phyloP scores from a whole-genome alignment of 768 basidiomycete species.

The Pleurotus salmoneostramineus region DNA sequence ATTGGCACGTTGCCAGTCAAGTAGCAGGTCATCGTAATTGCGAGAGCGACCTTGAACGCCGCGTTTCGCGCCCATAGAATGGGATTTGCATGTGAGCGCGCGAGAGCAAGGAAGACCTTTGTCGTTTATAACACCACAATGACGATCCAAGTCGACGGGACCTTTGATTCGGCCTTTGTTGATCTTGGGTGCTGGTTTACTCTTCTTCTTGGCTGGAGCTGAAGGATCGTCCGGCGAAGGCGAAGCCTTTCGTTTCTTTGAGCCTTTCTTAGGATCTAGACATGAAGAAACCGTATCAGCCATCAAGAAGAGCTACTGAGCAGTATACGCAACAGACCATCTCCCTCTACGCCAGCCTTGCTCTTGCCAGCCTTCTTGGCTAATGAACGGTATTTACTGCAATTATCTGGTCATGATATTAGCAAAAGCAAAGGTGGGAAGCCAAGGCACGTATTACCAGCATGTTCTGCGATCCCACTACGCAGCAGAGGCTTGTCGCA shows the following conservation, averaged over 20 bases:
- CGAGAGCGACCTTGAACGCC: conserved; percentile 84
- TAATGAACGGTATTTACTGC: conserved; percentile 53
- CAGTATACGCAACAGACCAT: conserved; percentile 28
- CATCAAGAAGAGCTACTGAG: conserved; percentile 7
- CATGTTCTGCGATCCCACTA: conserved; percentile 72
- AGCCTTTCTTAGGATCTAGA: conserved; percentile 41
- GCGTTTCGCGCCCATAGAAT: conserved; percentile 95
- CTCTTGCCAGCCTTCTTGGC: conserved; percentile 53
- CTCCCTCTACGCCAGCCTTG: conserved; percentile 40
- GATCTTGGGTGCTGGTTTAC: conserved; percentile 61
- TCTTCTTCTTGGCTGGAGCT: conserved; percentile 75
- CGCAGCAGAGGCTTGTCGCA: conserved; percentile 80
- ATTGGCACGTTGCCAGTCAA: conserved; percentile 88
- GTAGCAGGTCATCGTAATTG: conserved; percentile 78
- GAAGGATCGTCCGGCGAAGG: conserved; percentile 60
- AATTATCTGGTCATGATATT: conserved; percentile 41
- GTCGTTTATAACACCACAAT: conserved; percentile 97
- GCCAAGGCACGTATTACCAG: conserved; percentile 42
- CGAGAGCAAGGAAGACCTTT: conserved; percentile 91
- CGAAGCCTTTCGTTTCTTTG: conserved; percentile 82
- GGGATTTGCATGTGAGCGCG: conserved; percentile 96
- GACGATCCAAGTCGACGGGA: conserved; percentile 86
- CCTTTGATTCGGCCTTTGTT: conserved; percentile 80
- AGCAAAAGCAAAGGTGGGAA: neutral
- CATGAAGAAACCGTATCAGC: conserved; percentile 6